A percentile compares a stretch with the other conserved stretches of the same genome.
Evolutionary conservation across 2,329 filamentous ascomycete species (phyloP).

Genomic region (Trichoderma guizhouense): DNA sequence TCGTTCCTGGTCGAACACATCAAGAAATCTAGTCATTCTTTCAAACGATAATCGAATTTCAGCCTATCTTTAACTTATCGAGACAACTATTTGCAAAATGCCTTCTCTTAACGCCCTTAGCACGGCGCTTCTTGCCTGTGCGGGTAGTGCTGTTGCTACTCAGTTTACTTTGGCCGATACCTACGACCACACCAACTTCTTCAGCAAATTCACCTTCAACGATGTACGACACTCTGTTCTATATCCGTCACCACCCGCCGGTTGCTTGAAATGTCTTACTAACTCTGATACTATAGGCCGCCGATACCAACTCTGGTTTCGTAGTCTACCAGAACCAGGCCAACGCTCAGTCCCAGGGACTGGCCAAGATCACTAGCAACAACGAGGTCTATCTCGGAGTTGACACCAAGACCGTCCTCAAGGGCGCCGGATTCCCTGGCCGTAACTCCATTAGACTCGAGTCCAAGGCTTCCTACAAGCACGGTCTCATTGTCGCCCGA

Average conservation of each 20-base stretch:
- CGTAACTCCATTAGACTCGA: slow-evolving; percentile 62
- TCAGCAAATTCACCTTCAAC: slow-evolving; percentile 46
- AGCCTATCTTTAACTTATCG: slow-evolving; percentile 2
- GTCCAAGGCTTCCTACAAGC: slow-evolving; percentile 59
- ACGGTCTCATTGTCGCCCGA: slow-evolving; percentile 67
- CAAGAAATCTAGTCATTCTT: background rate
- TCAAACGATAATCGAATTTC: background rate
- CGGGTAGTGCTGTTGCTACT: slow-evolving; percentile 32
- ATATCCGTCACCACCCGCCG: background rate
- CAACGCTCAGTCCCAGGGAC: slow-evolving; percentile 35
- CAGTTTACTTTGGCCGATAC: slow-evolving; percentile 39
- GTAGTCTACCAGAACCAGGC: slow-evolving; percentile 50
- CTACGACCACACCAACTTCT: slow-evolving; percentile 45
- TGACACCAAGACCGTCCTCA: slow-evolving; percentile 31
- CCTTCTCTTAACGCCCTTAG: slow-evolving; percentile 40
- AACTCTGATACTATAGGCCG: slow-evolving; percentile 18
- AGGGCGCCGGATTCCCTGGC: slow-evolving; percentile 29
- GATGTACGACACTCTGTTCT: slow-evolving; percentile 27
- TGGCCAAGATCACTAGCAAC: slow-evolving; percentile 31
- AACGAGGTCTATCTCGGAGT: slow-evolving; percentile 40
- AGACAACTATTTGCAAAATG: slow-evolving; percentile 33
- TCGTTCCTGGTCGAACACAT: slow-evolving; percentile 26
- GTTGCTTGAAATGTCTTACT: background rate
- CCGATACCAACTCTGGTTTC: slow-evolving; percentile 63
- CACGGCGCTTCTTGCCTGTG: slow-evolving; percentile 37